Evolutionary conservation across 2,329 filamentous ascomycete genomes (phyloP).

Genomic region (Apiospora arundinis): DNA sequence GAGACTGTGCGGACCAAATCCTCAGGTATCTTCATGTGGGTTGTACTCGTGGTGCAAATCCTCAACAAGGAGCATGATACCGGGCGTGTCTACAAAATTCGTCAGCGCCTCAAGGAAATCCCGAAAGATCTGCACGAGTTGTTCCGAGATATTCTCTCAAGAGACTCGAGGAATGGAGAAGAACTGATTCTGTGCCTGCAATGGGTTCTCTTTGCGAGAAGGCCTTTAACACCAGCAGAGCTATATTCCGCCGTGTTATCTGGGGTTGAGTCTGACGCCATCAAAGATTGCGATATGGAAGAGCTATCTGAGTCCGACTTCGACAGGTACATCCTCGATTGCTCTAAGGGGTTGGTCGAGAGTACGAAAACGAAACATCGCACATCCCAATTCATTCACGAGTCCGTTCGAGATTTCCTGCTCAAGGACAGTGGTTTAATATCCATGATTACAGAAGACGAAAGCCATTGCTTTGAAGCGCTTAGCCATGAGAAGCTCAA

Average conservation of each 20-base stretch:
- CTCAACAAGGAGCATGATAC: slow-evolving; percentile 42
- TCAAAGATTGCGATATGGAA: neutral
- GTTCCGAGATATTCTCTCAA: slow-evolving; percentile 56
- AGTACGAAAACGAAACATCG: slow-evolving; percentile 38
- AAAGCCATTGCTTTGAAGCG: slow-evolving; percentile 30
- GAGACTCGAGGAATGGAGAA: slow-evolving; percentile 50
- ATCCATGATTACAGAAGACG: slow-evolving; percentile 36
- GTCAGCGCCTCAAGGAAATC: slow-evolving; percentile 40
- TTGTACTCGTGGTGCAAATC: slow-evolving; percentile 41
- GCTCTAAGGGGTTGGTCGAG: slow-evolving; percentile 59
- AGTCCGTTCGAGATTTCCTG: slow-evolving; percentile 56
- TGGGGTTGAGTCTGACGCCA: slow-evolving; percentile 28
- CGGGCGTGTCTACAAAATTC: slow-evolving; percentile 34
- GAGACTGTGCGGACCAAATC: neutral
- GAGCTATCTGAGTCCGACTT: neutral
- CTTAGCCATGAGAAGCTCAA: slow-evolving; percentile 52
- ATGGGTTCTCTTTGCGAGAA: slow-evolving; percentile 58
- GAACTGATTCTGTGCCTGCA: slow-evolving; percentile 53
- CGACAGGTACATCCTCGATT: neutral
- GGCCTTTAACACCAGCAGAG: slow-evolving; percentile 50
- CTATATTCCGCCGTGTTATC: slow-evolving; percentile 51
- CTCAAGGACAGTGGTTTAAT: slow-evolving; percentile 42
- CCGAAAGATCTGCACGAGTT: slow-evolving; percentile 50
- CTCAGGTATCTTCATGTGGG: slow-evolving; percentile 17
- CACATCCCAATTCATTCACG: slow-evolving; percentile 60